Evolutionary conservation across 2,329 filamentous ascomycete species (phyloP), one percentile per base, ranked within the genome.

Genomic region (Akanthomyces uredinophilus): DNA sequence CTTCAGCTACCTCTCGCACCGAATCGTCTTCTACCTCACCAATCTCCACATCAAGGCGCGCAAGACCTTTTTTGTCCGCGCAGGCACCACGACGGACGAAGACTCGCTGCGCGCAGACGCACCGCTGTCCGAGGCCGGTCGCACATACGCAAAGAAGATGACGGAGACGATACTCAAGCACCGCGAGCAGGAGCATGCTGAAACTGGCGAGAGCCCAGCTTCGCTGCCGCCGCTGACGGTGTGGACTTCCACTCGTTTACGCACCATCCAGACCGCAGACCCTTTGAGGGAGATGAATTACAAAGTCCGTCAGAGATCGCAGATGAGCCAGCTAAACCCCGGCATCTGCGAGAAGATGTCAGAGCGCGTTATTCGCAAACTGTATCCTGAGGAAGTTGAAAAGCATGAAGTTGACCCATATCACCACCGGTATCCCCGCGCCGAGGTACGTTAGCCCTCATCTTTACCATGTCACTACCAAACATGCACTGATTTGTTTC

Each of bases 11-110:
- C 83, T 99, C 37, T 96, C 93, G 0, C 93, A 99, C 73, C 87
- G 95, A 64, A 99, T 99, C 67, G 94, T 99, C 61, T 99, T 99
- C 77, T 99, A 98, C 75, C 86, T 99, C 52, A 91, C 96, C 71
- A 99, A 99, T 71, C 81, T 98, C 27, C 95, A 99, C 75, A 97
- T 97, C 80, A 98, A 99, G 75, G 90, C 90, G 54, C 87, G 94
- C 62, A 91, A 91, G 65, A 98, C 92, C 7, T 98, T 96, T 75
- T 98, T 98, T 74, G 93, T 88, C 53, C 86, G 94, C 65, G 88
- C 94, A 56, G 95, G 95, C 43, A 89, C 91, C 7, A 91, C 94
- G 0, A 83, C 85, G n/a, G 90, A 95, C 65, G 90, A 95, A 65
- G 92, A 96, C 68, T 92, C 89, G 11, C 98, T 95, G 83, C 96